A percentile compares a stretch with the other conserved stretches of the same genome.
phyloP scores from a whole-genome alignment of 1,139 yeast genomes.

The Scheffersomyces stambukii region DNA sequence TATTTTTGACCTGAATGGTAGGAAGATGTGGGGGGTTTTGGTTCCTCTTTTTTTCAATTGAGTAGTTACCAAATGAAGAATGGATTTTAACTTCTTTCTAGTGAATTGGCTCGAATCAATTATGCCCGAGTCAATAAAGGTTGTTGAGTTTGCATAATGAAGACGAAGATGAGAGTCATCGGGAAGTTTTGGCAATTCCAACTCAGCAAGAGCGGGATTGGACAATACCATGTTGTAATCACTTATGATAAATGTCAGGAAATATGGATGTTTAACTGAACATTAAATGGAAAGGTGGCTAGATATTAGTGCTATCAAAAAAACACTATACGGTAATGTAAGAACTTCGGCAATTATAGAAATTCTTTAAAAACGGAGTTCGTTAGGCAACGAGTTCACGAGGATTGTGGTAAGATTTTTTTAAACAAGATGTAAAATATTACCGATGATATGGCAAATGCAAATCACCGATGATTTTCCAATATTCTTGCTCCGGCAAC shows the following conservation, averaged over 20 bases:
- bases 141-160: slow-evolving; percentile 1
- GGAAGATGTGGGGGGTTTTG: slow-evolving; percentile 57
- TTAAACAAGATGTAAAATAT: no score
- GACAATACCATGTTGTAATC: slow-evolving; percentile 12
- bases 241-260: no score
- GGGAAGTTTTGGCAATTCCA: slow-evolving; percentile 27
- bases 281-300: slow-evolving; percentile 1
- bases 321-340: neutral
- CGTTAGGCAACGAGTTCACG: no score
- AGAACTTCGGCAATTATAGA: neutral
- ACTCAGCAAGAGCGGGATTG: slow-evolving; percentile 10
- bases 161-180: neutral
- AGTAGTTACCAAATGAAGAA: slow-evolving; percentile 64
- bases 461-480: no score
- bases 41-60: slow-evolving; percentile 57
- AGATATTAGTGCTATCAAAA: neutral
- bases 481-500: no score
- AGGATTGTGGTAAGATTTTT: no score
- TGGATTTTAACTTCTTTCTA: slow-evolving; percentile 57
- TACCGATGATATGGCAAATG: no score
- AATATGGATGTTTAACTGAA: no score
- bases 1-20: slow-evolving; percentile 67
- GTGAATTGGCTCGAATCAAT: slow-evolving; percentile 42
- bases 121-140: slow-evolving; percentile 11
- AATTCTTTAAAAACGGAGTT: neutral